Percentiles rank a stretch among this genome's conserved stretches.
Conservation (phyloP, 2,329 filamentous ascomycete genomes). For the Macrophomina pseudophaseolina region DNA sequence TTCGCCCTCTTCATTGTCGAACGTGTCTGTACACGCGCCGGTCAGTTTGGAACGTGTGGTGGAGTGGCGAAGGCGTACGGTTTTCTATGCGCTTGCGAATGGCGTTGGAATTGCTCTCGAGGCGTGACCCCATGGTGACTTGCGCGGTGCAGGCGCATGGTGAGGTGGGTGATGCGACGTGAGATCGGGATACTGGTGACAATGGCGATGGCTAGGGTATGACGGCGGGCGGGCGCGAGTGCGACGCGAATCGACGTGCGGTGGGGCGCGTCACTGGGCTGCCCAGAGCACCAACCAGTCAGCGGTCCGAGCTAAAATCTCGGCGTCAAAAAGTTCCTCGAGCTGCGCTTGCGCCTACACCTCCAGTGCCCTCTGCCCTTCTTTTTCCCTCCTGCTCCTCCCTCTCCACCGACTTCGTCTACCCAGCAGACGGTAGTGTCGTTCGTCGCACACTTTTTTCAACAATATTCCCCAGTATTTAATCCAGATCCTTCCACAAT, state of each 20-base stretch:
- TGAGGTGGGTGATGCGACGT: background rate
- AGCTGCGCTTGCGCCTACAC: constrained; percentile 16
- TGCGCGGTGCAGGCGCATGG: background rate
- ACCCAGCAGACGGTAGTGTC: background rate
- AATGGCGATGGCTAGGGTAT: background rate
- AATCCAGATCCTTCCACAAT: constrained; percentile 32
- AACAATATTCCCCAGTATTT: constrained; percentile 16
- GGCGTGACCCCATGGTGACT: constrained; percentile 63
- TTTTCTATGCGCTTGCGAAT: constrained; percentile 68
- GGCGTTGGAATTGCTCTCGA: constrained; percentile 63
- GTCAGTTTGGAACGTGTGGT: background rate
- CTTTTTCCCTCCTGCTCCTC: constrained; percentile 18
- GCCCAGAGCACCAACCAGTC: background rate
- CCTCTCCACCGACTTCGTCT: background rate
- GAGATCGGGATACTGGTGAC: background rate
- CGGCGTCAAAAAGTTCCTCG: constrained; percentile 26
- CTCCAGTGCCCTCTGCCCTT: constrained; percentile 14
- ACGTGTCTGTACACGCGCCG: constrained; percentile 60
- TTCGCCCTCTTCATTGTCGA: constrained; percentile 81
- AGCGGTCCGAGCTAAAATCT: constrained; percentile 11
- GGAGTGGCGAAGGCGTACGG: constrained; percentile 45
- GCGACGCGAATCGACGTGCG: background rate
- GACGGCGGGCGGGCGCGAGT: background rate
- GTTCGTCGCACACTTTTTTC: constrained; percentile 12
- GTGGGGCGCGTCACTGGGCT: constrained; percentile 22